phyloP scores from a whole-genome alignment of 768 basidiomycete genomes.

The Leccinum variicolor region DNA sequence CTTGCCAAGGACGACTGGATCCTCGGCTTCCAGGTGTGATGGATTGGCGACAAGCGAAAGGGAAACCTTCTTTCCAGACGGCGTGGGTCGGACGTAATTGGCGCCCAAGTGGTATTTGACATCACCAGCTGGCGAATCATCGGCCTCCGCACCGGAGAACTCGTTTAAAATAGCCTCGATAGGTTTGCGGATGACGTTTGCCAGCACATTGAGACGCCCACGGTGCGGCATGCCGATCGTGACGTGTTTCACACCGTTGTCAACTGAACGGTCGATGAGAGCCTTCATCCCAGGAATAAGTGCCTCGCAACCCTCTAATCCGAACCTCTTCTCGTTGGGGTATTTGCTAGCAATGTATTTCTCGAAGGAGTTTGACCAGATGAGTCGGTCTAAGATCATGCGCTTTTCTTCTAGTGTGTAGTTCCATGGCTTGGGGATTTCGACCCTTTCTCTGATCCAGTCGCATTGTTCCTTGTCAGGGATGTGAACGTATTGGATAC shows the following conservation, averaged over 20 bases:
- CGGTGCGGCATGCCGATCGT: constrained; percentile 99
- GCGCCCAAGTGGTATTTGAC: constrained; percentile 99
- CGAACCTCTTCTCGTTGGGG: constrained; percentile 99
- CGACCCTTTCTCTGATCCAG: constrained; percentile 96
- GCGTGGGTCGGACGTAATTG: constrained; percentile 97
- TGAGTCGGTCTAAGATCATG: constrained; percentile 97
- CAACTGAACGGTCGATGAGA: constrained; percentile 96
- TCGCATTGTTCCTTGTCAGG: constrained; percentile 98
- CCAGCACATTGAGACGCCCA: constrained; percentile 95
- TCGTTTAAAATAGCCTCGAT: constrained; percentile 98
- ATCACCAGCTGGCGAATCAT: constrained; percentile 87
- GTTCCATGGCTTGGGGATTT: constrained; percentile 95
- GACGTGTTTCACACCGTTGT: constrained; percentile 91
- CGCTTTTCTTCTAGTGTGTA: constrained; percentile 98
- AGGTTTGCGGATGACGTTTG: constrained; percentile 98
- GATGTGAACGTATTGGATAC: constrained; percentile 93
- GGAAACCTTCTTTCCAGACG: constrained; percentile 95
- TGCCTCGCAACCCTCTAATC: constrained; percentile 96
- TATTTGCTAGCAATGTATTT: constrained; percentile 98
- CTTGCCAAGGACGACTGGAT: constrained; percentile 98
- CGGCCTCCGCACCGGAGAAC: constrained; percentile 74
- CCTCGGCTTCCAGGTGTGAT: constrained; percentile 95
- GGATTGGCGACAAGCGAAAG: constrained; percentile 98
- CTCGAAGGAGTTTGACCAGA: constrained; percentile 99
- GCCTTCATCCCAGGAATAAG: constrained; percentile 99